Percentiles rank a stretch among this genome's conserved stretches.
Evolutionary conservation across 805 yeast species (phyloP).

Genomic region (Tetrapisispora fleetii): DNA sequence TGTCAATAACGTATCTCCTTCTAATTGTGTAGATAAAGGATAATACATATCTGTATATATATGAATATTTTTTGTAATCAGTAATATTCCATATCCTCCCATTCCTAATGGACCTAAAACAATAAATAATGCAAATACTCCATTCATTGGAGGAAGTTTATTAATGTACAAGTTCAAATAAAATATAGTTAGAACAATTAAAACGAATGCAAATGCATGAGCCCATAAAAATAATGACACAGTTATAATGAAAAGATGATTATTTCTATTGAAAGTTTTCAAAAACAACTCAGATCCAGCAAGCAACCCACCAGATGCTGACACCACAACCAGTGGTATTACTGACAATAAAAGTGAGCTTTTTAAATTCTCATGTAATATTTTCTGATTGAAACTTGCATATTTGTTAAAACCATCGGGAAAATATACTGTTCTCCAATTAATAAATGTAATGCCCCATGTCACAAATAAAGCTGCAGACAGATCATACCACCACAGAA

Average conservation of each 20-base stretch:
- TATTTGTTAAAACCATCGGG: conserved; percentile 14
- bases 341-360: conserved; percentile 60
- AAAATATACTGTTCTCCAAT: conserved; percentile 30
- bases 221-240: conserved; percentile 56
- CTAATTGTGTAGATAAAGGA: conserved; percentile 5
- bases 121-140: conserved; percentile 58
- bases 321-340: conserved; percentile 70
- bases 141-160: conserved; percentile 47
- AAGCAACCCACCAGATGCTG: conserved; percentile 59
- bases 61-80: conserved; percentile 39
- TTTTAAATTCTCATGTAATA: conserved; percentile 36
- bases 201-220: conserved; percentile 54
- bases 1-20: conserved; percentile 4
- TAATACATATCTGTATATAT: conserved; percentile 15
- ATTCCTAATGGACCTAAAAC: conserved; percentile 84
- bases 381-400: conserved; percentile 7
- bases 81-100: conserved; percentile 59
- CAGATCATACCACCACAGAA: conserved; percentile 67
- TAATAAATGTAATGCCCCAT: conserved; percentile 48
- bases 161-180: conserved; percentile 48
- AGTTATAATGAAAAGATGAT: conserved; percentile 41
- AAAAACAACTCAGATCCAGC: conserved; percentile 32
- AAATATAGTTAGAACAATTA: conserved; percentile 45
- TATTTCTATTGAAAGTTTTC: conserved; percentile 31
- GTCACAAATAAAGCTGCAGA: conserved; percentile 46